These are phyloP conservation scores for Phyllosticta citribraziliensis DNA, from an alignment of 2,329 filamentous ascomycete species.

Conservation along the genomic window DNA sequence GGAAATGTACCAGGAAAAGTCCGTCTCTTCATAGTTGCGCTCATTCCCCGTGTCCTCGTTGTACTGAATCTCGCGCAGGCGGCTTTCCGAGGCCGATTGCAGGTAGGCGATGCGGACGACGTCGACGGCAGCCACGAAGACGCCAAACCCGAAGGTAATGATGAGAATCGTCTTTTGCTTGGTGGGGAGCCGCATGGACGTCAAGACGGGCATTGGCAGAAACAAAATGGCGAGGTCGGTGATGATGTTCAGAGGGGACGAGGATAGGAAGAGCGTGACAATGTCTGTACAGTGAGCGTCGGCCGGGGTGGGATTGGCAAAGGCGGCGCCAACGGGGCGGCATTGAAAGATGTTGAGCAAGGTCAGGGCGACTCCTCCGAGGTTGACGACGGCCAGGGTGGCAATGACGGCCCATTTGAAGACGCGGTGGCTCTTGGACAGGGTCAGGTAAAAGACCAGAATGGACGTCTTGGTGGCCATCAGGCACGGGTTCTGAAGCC, in stretches of 20 bases:
- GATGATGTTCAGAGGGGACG: conserved; percentile 83
- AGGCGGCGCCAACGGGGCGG: conserved; percentile 61
- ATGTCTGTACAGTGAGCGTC: conserved; percentile 49
- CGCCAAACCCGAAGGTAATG: conserved; percentile 74
- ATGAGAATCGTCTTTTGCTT: conserved; percentile 84
- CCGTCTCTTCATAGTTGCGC: conserved; percentile 34
- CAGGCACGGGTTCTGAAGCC: conserved; percentile 64
- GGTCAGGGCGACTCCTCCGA: conserved; percentile 68
- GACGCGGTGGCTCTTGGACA: conserved; percentile 68
- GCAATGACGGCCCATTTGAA: conserved; percentile 75
- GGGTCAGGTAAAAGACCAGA: conserved; percentile 75
- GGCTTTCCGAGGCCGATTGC: conserved; percentile 54
- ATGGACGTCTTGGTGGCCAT: conserved; percentile 94
- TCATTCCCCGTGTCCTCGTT: conserved; percentile 20
- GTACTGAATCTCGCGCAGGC: conserved; percentile 32
- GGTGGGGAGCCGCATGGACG: conserved; percentile 70
- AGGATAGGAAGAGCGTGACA: conserved; percentile 56
- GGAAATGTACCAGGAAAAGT: conserved; percentile 63
- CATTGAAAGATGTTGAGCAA: conserved; percentile 86
- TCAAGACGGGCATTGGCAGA: conserved; percentile 79
- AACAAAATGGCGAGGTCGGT: conserved; percentile 83
- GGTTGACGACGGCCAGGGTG: conserved; percentile 67
- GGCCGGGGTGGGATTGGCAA: conserved; percentile 39
- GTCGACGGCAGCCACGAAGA: conserved; percentile 81
- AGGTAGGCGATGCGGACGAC: conserved; percentile 85